A percentile compares a stretch with the other conserved stretches of the same genome.
Evolutionary conservation across 768 basidiomycete species (phyloP).

Genomic region (Naganishia randhawae): DNA sequence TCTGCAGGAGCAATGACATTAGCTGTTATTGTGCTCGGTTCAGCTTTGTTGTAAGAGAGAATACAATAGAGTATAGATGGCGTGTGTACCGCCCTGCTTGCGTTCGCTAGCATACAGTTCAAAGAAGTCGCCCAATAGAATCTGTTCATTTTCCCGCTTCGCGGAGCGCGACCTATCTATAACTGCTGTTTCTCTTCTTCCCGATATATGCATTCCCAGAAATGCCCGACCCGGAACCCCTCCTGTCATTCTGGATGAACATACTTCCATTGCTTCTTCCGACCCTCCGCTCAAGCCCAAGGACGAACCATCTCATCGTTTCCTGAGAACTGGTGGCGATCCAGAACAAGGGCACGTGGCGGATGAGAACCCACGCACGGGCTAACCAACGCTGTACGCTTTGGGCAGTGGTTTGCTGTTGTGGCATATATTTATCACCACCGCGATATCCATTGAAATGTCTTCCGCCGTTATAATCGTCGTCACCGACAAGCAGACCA

Average conservation of each 20-base stretch:
- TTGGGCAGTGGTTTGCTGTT: background rate
- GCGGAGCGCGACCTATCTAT: background rate
- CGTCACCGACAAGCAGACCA: background rate
- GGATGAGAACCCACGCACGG: background rate
- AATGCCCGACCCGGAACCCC: background rate
- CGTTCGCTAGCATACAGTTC: background rate
- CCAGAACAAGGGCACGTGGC: constrained; percentile 9
- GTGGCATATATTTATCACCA: background rate
- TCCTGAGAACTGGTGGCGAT: constrained; percentile 16
- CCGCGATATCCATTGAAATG: background rate
- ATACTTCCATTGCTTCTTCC: constrained; percentile 10
- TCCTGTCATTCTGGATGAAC: background rate
- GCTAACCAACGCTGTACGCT: background rate
- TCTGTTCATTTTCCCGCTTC: background rate
- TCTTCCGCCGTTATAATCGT: background rate
- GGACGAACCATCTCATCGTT: constrained; percentile 11
- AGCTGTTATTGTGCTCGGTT: background rate
- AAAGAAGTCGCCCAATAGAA: background rate
- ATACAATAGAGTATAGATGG: background rate
- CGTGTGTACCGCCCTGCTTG: background rate
- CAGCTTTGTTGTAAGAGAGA: background rate
- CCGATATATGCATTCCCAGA: background rate
- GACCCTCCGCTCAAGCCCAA: background rate
- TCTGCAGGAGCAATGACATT: background rate
- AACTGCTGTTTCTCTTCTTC: constrained; percentile 21